phyloP scores from a whole-genome alignment of 2,329 filamentous ascomycete species.

The Penicillium aurantiogriseum region DNA sequence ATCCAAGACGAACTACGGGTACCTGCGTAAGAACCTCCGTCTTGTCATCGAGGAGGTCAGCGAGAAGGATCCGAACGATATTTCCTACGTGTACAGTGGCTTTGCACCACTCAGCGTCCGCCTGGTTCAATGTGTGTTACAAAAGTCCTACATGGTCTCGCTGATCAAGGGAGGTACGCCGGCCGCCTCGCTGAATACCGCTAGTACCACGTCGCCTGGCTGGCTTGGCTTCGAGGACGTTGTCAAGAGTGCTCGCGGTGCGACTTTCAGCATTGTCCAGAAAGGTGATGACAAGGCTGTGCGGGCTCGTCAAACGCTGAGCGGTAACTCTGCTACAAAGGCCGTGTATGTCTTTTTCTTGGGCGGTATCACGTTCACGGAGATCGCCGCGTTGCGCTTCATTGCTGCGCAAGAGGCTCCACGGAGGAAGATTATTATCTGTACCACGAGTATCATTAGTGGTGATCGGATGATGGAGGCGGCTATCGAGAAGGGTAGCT shows the following conservation, averaged over 20 bases:
- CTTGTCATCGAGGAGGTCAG: constrained; percentile 96
- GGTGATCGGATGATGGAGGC: constrained; percentile 86
- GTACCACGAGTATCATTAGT: constrained; percentile 86
- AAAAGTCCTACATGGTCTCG: constrained; percentile 78
- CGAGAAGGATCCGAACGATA: constrained; percentile 88
- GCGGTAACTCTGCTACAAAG: constrained; percentile 72
- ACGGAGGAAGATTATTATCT: constrained; percentile 82
- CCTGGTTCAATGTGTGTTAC: constrained; percentile 86
- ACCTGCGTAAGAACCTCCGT: constrained; percentile 78
- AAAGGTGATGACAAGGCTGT: constrained; percentile 91
- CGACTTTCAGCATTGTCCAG: constrained; percentile 88
- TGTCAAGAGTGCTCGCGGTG: constrained; percentile 80
- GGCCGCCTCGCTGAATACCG: constrained; percentile 48
- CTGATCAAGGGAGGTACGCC: constrained; percentile 65
- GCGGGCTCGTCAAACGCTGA: constrained; percentile 78
- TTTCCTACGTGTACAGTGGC: constrained; percentile 96
- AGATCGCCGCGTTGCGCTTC: constrained; percentile 90
- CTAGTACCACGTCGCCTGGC: constrained; percentile 66
- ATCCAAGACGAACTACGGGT: constrained; percentile 84
- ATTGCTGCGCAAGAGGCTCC: constrained; percentile 80
- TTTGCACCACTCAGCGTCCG: constrained; percentile 92
- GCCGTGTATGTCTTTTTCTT: constrained; percentile 95
- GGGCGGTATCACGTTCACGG: constrained; percentile 93
- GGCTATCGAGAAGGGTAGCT: constrained; percentile 70
- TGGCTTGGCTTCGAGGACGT: constrained; percentile 94